Evolutionary conservation across 2,329 filamentous ascomycete species (phyloP), one percentile per base, ranked within the genome.

Genomic region (Fusarium equiseti): DNA sequence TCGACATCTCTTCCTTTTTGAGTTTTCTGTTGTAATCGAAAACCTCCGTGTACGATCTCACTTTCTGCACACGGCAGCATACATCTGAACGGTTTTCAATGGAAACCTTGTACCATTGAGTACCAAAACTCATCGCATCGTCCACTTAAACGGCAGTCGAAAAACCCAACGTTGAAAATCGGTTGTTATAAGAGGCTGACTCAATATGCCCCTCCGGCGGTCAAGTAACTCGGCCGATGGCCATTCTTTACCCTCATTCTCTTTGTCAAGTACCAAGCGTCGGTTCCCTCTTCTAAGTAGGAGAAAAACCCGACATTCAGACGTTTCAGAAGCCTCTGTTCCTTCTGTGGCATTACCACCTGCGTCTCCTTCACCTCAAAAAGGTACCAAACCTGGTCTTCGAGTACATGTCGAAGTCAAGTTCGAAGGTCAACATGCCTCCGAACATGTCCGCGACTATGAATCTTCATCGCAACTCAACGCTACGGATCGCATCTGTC

Each of bases 401-500:
- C 77, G 79, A 32, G 80, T 86, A 18, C 80, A 82, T 27, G 80
- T 85, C 54, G 81, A 81, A 31, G 78, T 86, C 72, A 81, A 78
- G 49, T 87, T 86, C 70, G 81, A 82, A 52, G 80, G 81, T 40
- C 84, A 83, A 9, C 75, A 83, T 49, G 79, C 82, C 46, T 80
- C 81, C 53, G 78, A 81, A 26, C 85, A 86, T 74, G 79, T 73
- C 51, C 81, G 83, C 51, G 81, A 80, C 62, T 88, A 87, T 72
- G 80, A 80, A 58, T 81, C 83, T 62, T 87, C 86, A 3, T 73
- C 80, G 5, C 75, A 73, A 35, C 81, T 88, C 49, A 75, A 79
- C 18, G 80, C 82, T 50, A 83, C 82, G 43, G 82, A 85, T 60
- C 79, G 81, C n/a, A 75, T 87, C 48, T 86, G 83, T 71, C 80